Base-by-base conservation (phyloP, 2,329 filamentous ascomycete genomes). In the Calonectria pseudoreteaudii region DNA sequence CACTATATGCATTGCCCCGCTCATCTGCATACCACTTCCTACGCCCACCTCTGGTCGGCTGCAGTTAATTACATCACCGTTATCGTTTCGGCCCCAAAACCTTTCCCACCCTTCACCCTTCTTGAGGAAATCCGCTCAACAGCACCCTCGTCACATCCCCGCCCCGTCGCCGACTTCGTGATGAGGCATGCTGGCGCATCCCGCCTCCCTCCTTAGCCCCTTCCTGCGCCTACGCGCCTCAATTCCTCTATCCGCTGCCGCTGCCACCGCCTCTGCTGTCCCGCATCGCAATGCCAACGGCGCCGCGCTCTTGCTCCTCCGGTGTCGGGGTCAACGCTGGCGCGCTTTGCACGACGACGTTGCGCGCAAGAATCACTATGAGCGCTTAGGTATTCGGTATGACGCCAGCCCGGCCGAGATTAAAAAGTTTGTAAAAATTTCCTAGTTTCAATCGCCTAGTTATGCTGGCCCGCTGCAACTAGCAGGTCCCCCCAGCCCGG, bases 401-500 rank as follows among this genome's bases (percentile, higher is more conserved):
- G 90, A 90, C 76, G 96, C 96, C 50, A 91, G 94, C 20, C 86
- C 90, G 1, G 87, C 88, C 11, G 95, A 98, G 68, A 96, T 98
- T 75, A 98, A 98, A 85, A 96, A 94, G 93, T 95, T 69, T 13
- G 80, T 62, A 23, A 53, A 53, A 70, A 23, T 26, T 36, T 38
- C 18, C 20, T 20, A 8, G 16, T 66, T 30, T 14, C 13, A n/a
- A 30, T 10, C 20, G 16, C 13, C 10, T n/a, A 18, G 20, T 10
- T 23, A 20, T 49, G 30, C 31, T 20, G 50, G 41, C 44, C 23
- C n/a, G 44, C 18, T 20, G 18, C 44, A 5, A 23, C 44, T 23
- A 47, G 44, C n/a, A 44, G n/a, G 20, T 47, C n/a, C 44, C 41
- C n/a, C 44, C 41, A 23, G 44, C 44, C 7, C 44, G 20, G 44